Percentiles rank a stretch among this genome's conserved stretches.
phyloP scores from a whole-genome alignment of 2,329 filamentous ascomycete genomes.

The Truncatella angustata region DNA sequence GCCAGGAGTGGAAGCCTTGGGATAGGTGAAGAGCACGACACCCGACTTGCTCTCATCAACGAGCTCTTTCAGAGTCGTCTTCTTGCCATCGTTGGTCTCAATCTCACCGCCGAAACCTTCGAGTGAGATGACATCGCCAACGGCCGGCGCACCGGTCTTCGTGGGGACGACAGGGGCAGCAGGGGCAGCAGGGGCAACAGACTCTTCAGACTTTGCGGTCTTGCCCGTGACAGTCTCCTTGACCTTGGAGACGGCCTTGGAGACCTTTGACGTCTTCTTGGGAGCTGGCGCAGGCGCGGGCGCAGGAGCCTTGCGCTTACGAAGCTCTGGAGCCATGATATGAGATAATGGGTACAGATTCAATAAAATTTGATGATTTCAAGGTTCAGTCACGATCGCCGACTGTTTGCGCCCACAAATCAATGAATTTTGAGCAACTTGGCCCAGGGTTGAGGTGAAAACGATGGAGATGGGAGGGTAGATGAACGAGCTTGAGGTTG shows the following conservation, averaged over 20 bases:
- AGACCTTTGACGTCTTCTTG: slow-evolving; percentile 39
- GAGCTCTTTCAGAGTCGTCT: slow-evolving; percentile 76
- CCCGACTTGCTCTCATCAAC: slow-evolving; percentile 81
- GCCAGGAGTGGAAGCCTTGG: slow-evolving; percentile 88
- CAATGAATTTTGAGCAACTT: slow-evolving; percentile 11
- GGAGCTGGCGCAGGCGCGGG: slow-evolving; percentile 36
- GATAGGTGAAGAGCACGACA: slow-evolving; percentile 92
- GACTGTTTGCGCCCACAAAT: slow-evolving; percentile 16
- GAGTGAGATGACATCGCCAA: slow-evolving; percentile 55
- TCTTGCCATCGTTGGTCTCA: slow-evolving; percentile 79
- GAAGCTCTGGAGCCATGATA: slow-evolving; percentile 40
- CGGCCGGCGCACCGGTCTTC: slow-evolving; percentile 42
- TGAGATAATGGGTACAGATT: slow-evolving; percentile 11
- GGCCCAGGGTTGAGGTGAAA: slow-evolving; percentile 14
- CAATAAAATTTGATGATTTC: slow-evolving; percentile 8
- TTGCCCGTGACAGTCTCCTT: slow-evolving; percentile 33
- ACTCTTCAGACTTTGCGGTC: slow-evolving; percentile 22
- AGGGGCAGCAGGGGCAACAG: slow-evolving; percentile 22
- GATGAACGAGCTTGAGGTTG: slow-evolving; percentile 22
- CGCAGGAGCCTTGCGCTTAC: slow-evolving; percentile 44
- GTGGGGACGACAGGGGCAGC: slow-evolving; percentile 17
- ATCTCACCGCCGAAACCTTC: slow-evolving; percentile 68
- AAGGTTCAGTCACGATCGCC: slow-evolving; percentile 15
- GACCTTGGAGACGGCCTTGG: slow-evolving; percentile 36
- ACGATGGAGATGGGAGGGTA: slow-evolving; percentile 17